Conservation (phyloP, 805 yeast species). For the Ogataea salicorniae region DNA sequence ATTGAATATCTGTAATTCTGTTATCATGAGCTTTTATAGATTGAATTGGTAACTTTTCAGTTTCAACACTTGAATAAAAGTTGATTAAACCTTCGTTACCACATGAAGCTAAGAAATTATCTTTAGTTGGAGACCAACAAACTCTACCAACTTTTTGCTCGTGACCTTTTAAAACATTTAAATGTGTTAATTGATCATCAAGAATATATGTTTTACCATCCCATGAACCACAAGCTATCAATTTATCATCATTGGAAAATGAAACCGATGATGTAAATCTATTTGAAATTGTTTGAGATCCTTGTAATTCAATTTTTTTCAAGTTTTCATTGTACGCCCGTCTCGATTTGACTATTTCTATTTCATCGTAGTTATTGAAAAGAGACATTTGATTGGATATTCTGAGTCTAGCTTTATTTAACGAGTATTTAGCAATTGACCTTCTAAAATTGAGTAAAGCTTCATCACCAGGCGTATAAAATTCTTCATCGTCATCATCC, state of each 20-base stretch:
- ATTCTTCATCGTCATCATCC: constrained; percentile 68
- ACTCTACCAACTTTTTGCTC: constrained; percentile 66
- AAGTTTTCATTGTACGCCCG: constrained; percentile 21
- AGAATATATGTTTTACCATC: constrained; percentile 60
- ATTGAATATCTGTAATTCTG: constrained; percentile 55
- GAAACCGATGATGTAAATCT: constrained; percentile 64
- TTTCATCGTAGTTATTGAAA: constrained; percentile 28
- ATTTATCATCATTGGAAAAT: constrained; percentile 34
- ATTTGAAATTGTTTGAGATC: constrained; percentile 65
- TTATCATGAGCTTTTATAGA: constrained; percentile 39
- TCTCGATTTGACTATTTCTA: constrained; percentile 10
- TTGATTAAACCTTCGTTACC: constrained; percentile 41
- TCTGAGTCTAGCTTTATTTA: constrained; percentile 41
- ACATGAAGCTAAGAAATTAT: constrained; percentile 31
- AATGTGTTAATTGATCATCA: constrained; percentile 34
- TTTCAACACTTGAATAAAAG: constrained; percentile 1
- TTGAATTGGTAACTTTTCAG: constrained; percentile 1
- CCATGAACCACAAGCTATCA: constrained; percentile 77
- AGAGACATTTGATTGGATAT: constrained; percentile 29
- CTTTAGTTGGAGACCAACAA: constrained; percentile 44
- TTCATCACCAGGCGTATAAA: constrained; percentile 72
- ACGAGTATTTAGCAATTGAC: constrained; percentile 46
- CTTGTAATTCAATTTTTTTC: constrained; percentile 40
- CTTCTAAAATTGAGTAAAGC: constrained; percentile 49
- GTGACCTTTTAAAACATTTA: constrained; percentile 37